These are phyloP conservation scores for Trichomonas tenax DNA, from an alignment of 208 protist genomes.

Conservation along the genomic window DNA sequence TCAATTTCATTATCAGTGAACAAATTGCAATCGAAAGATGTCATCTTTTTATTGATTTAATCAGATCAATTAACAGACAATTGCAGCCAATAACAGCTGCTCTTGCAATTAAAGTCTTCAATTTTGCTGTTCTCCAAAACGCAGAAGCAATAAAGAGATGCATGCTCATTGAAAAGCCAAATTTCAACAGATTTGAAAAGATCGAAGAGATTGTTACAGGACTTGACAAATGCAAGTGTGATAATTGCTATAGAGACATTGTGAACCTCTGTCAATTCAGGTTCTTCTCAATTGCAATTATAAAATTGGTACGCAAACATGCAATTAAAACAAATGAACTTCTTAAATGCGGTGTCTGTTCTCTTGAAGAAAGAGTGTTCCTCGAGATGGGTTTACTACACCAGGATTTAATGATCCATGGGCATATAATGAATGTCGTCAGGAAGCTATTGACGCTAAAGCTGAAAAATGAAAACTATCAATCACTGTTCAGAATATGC, in stretches of 20 bases:
- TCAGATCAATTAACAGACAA: neutral
- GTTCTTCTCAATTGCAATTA: neutral
- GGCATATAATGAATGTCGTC: neutral
- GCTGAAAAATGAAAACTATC: neutral
- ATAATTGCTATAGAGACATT: neutral
- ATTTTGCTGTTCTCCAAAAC: neutral
- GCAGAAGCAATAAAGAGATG: neutral
- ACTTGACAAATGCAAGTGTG: neutral
- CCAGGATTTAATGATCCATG: neutral
- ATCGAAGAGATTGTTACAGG: neutral
- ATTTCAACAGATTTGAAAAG: neutral
- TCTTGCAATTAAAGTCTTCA: neutral
- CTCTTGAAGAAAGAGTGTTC: neutral
- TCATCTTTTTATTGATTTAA: neutral
- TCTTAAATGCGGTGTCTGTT: neutral
- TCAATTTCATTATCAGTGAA: neutral
- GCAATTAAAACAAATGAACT: neutral
- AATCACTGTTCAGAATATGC: neutral
- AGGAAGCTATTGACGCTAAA: neutral
- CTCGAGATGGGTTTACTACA: neutral
- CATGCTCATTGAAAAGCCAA: neutral
- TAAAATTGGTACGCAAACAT: neutral
- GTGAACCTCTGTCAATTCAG: neutral
- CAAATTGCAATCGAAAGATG: neutral
- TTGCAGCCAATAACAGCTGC: neutral